Percentiles rank a stretch among this genome's conserved stretches.
Evolutionary conservation across 805 yeast species (phyloP).

Genomic region (Saturnispora galanensis): DNA sequence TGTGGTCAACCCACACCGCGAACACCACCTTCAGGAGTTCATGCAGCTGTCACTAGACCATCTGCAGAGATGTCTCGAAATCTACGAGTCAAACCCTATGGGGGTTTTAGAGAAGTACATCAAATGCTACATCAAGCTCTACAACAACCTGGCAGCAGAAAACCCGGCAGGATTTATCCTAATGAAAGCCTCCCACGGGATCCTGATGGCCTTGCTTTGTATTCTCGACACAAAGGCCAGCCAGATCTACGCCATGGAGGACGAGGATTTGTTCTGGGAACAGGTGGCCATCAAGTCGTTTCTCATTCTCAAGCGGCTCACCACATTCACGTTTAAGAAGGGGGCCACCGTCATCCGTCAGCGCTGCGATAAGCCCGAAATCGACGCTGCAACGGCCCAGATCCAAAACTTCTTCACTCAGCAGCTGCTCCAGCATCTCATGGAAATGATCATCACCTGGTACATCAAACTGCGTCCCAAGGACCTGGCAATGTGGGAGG

Average conservation of each 20-base stretch:
- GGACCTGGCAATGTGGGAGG: conserved; percentile 73
- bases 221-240: conserved; percentile 56
- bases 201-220: conserved; percentile 51
- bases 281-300: conserved; percentile 58
- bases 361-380: conserved; percentile 55
- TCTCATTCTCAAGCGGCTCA: conserved; percentile 51
- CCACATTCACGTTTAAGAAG: conserved; percentile 51
- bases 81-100: conserved; percentile 40
- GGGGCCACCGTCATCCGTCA: conserved; percentile 58
- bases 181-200: conserved; percentile 51
- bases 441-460: conserved; percentile 60
- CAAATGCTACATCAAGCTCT: conserved; percentile 67
- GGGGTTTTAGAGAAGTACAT: conserved; percentile 59
- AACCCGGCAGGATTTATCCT: conserved; percentile 67
- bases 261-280: conserved; percentile 63
- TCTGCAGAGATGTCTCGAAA: conserved; percentile 43
- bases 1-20: conserved; percentile 57
- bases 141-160: conserved; percentile 43
- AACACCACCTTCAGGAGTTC: conserved; percentile 49
- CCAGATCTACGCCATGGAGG: conserved; percentile 39
- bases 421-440: conserved; percentile 43
- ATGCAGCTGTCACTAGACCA: conserved; percentile 48
- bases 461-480: conserved; percentile 64
- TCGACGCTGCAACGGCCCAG: conserved; percentile 43
- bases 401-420: conserved; percentile 52